These are phyloP conservation scores for Polytrichum formosum DNA, from an alignment of 225 moss, liverwort and hornwort genomes.

Conservation along the genomic window DNA sequence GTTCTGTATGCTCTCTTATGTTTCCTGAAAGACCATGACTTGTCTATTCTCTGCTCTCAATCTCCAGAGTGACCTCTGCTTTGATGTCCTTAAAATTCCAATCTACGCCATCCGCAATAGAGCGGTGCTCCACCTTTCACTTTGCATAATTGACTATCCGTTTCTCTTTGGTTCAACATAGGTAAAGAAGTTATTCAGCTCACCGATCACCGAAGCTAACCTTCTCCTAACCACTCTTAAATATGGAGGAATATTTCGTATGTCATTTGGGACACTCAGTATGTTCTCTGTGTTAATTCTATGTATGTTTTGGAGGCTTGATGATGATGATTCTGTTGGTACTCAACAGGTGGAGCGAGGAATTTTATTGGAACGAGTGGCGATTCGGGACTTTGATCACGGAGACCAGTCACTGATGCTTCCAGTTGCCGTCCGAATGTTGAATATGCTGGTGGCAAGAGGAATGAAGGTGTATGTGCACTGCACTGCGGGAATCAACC, in stretches of 20 bases:
- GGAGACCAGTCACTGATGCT: constrained; percentile 62
- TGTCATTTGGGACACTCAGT: not conserved
- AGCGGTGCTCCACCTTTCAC: constrained; percentile 13
- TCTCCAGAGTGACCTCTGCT: constrained; percentile 50
- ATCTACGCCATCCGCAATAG: constrained; percentile 41
- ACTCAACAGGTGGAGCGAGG: constrained; percentile 44
- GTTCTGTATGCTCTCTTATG: not conserved
- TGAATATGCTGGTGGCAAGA: constrained; percentile 44
- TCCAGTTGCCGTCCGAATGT: constrained; percentile 43
- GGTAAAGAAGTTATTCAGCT: not conserved
- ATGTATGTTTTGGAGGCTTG: no score
- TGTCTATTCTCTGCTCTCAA: constrained; percentile 28
- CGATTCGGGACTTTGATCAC: constrained; percentile 61
- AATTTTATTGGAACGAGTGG: constrained; percentile 45
- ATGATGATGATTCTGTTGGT: no score
- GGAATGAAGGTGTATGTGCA: constrained; percentile 60
- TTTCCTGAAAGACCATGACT: constrained; percentile 8
- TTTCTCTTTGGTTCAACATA: no score
- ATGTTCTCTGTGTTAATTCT: not conserved
- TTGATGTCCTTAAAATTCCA: constrained; percentile 53
- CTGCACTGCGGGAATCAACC: constrained; percentile 64
- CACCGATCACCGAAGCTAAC: not conserved
- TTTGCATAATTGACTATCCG: no score
- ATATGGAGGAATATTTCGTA: not conserved
- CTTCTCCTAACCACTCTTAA: not conserved